Conservation (phyloP, 805 yeast species). For the Wickerhamiella kurtzmanii region DNA sequence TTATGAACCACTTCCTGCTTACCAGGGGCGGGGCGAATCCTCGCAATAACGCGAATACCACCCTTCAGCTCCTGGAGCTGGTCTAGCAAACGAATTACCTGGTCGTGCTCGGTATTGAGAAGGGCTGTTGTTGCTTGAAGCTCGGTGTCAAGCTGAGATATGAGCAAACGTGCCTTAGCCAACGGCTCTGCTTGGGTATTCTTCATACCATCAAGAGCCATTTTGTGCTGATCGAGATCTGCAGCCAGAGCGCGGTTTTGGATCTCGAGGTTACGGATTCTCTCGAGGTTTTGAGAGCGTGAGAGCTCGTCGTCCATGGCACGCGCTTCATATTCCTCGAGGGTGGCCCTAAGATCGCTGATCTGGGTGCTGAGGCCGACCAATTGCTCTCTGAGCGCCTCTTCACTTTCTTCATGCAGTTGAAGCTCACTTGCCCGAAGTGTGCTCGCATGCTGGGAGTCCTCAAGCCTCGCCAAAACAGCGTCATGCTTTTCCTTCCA, state of each 20-base stretch:
- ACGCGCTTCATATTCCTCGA: too few relatives aligned
- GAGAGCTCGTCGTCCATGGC: too few relatives aligned
- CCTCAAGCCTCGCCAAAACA: too few relatives aligned
- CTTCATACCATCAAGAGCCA: neutral
- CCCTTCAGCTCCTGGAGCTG: constrained; percentile 78
- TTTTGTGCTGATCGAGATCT: neutral
- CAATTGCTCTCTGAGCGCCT: too few relatives aligned
- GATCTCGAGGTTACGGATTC: neutral
- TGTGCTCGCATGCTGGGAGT: too few relatives aligned
- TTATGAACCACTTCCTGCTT: neutral
- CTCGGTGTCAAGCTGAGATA: neutral
- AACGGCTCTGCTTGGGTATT: neutral
- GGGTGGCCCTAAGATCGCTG: too few relatives aligned
- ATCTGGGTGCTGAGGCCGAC: too few relatives aligned
- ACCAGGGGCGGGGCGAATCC: constrained; percentile 48
- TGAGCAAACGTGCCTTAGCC: neutral
- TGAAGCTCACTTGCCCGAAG: too few relatives aligned
- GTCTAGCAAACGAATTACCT: neutral
- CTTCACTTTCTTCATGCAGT: too few relatives aligned
- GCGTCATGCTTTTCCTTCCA: too few relatives aligned
- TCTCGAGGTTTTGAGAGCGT: neutral
- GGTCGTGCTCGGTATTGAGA: neutral
- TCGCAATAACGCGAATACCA: constrained; percentile 79
- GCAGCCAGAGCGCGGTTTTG: neutral
- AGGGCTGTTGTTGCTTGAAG: neutral